phyloP scores from a whole-genome alignment of 306 rosid species.

The Ormosia emarginata region DNA sequence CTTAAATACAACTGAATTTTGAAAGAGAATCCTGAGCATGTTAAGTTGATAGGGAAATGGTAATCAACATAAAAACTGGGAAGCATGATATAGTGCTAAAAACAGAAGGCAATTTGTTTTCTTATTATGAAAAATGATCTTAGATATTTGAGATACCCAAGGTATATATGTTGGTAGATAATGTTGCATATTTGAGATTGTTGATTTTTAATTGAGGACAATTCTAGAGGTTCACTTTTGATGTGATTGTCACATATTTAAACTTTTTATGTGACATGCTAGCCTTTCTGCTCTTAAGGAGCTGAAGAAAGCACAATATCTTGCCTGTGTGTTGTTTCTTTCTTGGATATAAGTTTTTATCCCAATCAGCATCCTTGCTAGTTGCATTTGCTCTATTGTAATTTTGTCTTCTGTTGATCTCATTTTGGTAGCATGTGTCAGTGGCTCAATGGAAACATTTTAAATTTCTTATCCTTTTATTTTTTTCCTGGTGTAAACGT shows the following conservation, averaged over 20 bases:
- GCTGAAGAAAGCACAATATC: slow-evolving; percentile 2
- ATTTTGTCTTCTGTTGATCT: not conserved
- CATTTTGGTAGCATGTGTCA: not conserved
- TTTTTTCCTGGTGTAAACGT: not conserved
- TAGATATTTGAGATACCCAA: not conserved
- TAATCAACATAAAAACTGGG: not conserved
- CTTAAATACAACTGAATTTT: slow-evolving; percentile 4
- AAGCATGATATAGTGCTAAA: not conserved
- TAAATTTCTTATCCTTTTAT: not conserved
- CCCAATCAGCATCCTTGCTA: slow-evolving; percentile 7
- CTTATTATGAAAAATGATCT: not conserved
- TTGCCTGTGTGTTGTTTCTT: not conserved
- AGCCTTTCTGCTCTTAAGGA: not conserved
- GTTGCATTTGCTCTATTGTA: not conserved
- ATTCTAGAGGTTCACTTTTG: not conserved
- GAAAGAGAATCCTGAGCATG: not conserved
- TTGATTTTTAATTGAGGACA: not conserved
- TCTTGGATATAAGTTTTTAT: not conserved
- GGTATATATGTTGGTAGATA: not conserved
- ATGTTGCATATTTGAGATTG: not conserved
- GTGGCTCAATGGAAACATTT: not conserved
- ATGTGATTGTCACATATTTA: slow-evolving; percentile 2
- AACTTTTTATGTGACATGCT: not conserved
- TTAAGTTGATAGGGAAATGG: not conserved
- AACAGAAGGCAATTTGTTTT: slow-evolving; percentile 1